Conservation (phyloP, 1,139 yeast genomes). For the Lodderomyces jiufengensis region DNA sequence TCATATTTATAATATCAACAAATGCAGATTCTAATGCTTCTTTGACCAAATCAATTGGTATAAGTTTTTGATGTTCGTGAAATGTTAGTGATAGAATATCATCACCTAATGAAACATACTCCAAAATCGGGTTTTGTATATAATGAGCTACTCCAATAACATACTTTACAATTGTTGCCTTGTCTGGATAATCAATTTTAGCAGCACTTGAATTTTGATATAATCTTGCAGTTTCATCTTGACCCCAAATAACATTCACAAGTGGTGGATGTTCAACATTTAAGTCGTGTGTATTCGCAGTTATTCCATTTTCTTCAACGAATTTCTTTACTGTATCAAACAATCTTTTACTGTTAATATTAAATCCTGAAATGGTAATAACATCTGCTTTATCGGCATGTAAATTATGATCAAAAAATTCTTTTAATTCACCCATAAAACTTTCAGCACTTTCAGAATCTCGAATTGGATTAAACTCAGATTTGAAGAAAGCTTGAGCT, state of each 20-base stretch:
- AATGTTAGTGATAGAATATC: conserved; percentile 70
- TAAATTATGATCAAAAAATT: conserved; percentile 38
- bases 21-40: conserved; percentile 76
- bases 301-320: conserved; percentile 53
- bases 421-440: conserved; percentile 50
- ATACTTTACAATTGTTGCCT: conserved; percentile 77
- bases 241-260: conserved; percentile 71
- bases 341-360: conserved; percentile 65
- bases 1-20: conserved; percentile 87
- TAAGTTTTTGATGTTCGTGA: conserved; percentile 70
- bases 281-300: conserved; percentile 37
- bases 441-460: conserved; percentile 48
- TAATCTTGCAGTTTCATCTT: conserved; percentile 90
- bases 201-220: conserved; percentile 82
- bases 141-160: conserved; percentile 89
- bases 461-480: conserved; percentile 72
- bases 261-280: conserved; percentile 41
- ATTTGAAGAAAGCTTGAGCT: conserved; percentile 70
- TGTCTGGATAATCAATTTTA: conserved; percentile 76
- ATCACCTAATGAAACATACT: conserved; percentile 76
- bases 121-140: conserved; percentile 85
- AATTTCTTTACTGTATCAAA: conserved; percentile 56
- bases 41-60: conserved; percentile 60
- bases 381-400: conserved; percentile 67
- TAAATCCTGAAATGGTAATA: conserved; percentile 84